These are phyloP conservation scores for Leishmania braziliensis DNA, from an alignment of 208 protist species.

Conservation along the genomic window DNA sequence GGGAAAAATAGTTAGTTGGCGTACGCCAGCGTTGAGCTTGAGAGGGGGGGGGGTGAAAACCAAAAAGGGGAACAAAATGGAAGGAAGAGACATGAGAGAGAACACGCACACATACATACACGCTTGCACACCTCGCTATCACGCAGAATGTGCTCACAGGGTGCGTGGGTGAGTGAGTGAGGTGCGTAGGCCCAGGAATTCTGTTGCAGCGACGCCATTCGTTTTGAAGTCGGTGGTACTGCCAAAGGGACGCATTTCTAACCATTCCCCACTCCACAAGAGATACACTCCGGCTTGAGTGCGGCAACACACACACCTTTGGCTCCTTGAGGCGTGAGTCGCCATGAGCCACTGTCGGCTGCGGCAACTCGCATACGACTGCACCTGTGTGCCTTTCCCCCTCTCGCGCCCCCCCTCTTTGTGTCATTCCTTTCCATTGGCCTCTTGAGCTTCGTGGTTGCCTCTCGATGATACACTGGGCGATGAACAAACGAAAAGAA, in stretches of 20 bases:
- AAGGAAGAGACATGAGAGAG: neutral
- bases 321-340: neutral
- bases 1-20: neutral
- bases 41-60: neutral
- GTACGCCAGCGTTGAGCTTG: neutral
- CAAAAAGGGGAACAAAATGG: neutral
- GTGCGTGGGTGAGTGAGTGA: neutral
- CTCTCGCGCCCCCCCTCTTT: neutral
- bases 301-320: neutral
- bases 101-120: conserved; percentile 5
- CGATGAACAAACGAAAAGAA: neutral
- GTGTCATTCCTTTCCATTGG: neutral
- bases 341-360: neutral
- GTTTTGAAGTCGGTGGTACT: no score
- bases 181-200: no score
- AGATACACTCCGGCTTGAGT: neutral
- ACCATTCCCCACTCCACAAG: neutral
- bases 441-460: neutral
- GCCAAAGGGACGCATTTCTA: neutral
- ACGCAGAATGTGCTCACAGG: neutral
- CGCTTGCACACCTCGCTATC: neutral
- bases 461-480: neutral
- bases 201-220: no score
- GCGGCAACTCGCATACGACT: neutral
- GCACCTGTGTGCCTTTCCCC: neutral